Base-by-base conservation (phyloP, 2,329 filamentous ascomycete species). In the Fusarium sp. region DNA sequence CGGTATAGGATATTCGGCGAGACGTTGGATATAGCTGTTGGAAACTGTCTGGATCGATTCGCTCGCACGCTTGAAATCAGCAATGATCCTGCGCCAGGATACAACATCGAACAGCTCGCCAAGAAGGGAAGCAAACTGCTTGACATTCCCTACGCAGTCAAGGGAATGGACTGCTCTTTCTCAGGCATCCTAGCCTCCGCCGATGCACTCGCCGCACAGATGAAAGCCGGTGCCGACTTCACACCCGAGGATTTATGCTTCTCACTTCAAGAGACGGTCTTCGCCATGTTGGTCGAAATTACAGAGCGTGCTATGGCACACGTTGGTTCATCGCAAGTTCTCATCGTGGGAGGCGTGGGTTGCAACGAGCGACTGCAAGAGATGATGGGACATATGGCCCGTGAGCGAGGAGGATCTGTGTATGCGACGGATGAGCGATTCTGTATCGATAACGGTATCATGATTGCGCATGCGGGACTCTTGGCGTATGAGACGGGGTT, bases 371-470 rank as follows among this genome's bases (percentile, higher is more conserved):
- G 96, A 6, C 79, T 99, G 72, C 96, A 99, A 83, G 90, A 97
- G 75, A 99, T 99, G 96, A 99, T 99, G 96, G 95, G 93, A 17
- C 85, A 92, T 46, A 99, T 99, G 96, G 95, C 95, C 17, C 85
- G 85, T 44, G 95, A 97, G 79, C 85, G 96, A 38, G 93, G 94
- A 54, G 96, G 96, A 6, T 95, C 90, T 75, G 93, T 98, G 5
- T 98, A 92, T 81, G 95, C 96, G 24, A 98, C 95, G 0, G 96
- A 99, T 78, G 96, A 99, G 84, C 87, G 96, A 45, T 99, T 97
- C 79, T 99, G 96, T 79, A 99, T 99, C 74, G 96, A 99, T 81
- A 99, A 99, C 75, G 96, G 96, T 49, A 98, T 99, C 77, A 99
- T 99, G 96, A 99, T 99, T 82, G 96, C 96, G 2, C 95, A 99